Evolutionary conservation across 2,329 filamentous ascomycete genomes (phyloP).

Genomic region (Aspergillus tamarii): DNA sequence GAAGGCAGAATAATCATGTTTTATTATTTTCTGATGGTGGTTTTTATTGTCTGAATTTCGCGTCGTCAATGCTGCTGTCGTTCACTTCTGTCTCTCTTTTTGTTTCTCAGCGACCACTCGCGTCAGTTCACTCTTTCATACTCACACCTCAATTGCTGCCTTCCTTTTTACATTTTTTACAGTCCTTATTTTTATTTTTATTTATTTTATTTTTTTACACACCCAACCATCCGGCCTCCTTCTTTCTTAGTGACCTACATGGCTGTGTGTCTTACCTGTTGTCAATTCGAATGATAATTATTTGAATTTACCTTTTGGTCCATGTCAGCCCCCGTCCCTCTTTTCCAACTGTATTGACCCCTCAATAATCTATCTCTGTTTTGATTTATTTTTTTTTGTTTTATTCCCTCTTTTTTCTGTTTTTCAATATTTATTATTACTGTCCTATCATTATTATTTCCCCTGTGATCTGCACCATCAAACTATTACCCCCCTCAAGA

Average conservation of each 20-base stretch:
- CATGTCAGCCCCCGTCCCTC: conserved; percentile 20
- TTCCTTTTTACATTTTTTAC: conserved; percentile 14
- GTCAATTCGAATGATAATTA: conserved; percentile 11
- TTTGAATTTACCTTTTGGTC: conserved; percentile 11
- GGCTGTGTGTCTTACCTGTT: conserved; percentile 10
- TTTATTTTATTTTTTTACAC: background rate
- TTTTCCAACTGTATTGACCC: conserved; percentile 18
- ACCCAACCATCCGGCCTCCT: conserved; percentile 5
- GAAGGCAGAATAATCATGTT: conserved; percentile 11
- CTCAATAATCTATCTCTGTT: conserved; percentile 23
- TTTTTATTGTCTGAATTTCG: conserved; percentile 9
- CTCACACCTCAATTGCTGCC: conserved; percentile 19
- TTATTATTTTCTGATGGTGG: conserved; percentile 6
- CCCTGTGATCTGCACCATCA: conserved; percentile 27
- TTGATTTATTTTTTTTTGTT: conserved; percentile 4
- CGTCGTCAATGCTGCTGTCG: conserved; percentile 1
- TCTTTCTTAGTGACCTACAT: conserved; percentile 6
- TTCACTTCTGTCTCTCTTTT: conserved; percentile 2
- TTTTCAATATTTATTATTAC: conserved; percentile 17
- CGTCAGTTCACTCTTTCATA: conserved; percentile 19
- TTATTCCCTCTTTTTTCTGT: conserved; percentile 17
- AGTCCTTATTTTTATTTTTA: conserved; percentile 3
- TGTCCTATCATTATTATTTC: conserved; percentile 4
- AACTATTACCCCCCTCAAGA: conserved; percentile 18
- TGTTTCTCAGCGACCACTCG: conserved; percentile 20